Conservation (phyloP, 2,329 filamentous ascomycete species). For the Apiospora sp. region DNA sequence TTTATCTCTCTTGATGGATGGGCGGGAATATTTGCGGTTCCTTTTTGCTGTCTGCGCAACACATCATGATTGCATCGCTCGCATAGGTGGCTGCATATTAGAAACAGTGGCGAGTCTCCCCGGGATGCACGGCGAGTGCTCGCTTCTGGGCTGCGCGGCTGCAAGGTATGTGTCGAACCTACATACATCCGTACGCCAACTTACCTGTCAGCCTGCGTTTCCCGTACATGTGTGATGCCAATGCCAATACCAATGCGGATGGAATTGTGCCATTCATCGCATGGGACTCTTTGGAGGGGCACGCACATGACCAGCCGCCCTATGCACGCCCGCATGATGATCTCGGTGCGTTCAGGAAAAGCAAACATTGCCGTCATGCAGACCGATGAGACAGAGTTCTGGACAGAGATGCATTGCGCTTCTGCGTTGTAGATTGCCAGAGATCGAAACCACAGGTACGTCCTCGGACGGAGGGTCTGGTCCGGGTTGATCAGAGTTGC, state of each 20-base stretch:
- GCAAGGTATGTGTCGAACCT: slow-evolving; percentile 5
- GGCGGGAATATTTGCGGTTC: not conserved
- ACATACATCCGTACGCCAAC: slow-evolving; percentile 2
- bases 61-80: slow-evolving; percentile 18
- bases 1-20: not conserved
- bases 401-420: not conserved
- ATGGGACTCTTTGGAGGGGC: not conserved
- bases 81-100: slow-evolving; percentile 4
- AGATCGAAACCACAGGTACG: not conserved
- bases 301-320: slow-evolving; percentile 8
- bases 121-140: not conserved
- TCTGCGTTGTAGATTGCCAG: not conserved
- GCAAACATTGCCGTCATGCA: slow-evolving; percentile 8
- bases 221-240: not conserved
- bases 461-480: not conserved
- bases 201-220: not conserved
- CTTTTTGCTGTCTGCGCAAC: slow-evolving; percentile 14
- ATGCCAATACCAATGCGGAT: not conserved
- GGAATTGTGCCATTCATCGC: not conserved
- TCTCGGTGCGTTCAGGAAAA: not conserved
- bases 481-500: not conserved
- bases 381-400: not conserved
- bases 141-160: not conserved
- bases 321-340: not conserved
- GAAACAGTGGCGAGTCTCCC: not conserved